These are phyloP conservation scores for Solanum peruvianum DNA, from an alignment of 257 asterid genomes.

Conservation along the genomic window DNA sequence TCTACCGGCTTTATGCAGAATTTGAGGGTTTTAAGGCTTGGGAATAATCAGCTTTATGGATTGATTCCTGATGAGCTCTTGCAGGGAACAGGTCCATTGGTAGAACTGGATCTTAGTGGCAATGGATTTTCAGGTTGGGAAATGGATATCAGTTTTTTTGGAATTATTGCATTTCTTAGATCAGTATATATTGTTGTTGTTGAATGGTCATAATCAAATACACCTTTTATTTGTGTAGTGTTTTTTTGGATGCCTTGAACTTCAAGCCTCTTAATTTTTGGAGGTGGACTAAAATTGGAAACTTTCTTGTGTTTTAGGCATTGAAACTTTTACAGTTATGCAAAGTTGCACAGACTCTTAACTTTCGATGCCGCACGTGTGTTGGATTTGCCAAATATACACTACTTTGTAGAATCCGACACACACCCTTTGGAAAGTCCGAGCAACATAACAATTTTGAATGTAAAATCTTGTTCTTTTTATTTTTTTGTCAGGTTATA, in stretches of 20 bases:
- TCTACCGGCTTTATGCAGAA: constrained; percentile 38
- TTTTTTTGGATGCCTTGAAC: not conserved
- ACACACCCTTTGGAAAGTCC: not conserved
- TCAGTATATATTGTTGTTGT: not conserved
- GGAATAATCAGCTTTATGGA: constrained; percentile 55
- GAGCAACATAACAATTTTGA: not conserved
- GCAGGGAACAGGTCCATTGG: constrained; percentile 52
- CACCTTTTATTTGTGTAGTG: not conserved
- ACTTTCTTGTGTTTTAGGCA: not conserved
- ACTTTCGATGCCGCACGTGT: not conserved
- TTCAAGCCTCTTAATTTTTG: not conserved
- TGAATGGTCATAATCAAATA: not conserved
- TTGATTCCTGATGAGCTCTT: constrained; percentile 48
- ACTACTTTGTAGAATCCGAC: not conserved
- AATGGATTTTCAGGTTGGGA: constrained; percentile 70
- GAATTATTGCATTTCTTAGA: not conserved
- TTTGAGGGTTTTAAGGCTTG: constrained; percentile 49
- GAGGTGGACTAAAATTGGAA: not conserved
- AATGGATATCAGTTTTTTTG: not conserved
- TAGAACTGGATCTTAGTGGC: constrained; percentile 67
- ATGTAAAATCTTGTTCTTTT: not conserved
- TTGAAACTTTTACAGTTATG: not conserved
- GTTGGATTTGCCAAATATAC: not conserved
- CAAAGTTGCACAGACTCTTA: not conserved
- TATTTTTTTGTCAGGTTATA: not conserved